Evolutionary conservation across 129 eudicot genomes (phyloP).

Genomic region (Lactuca saligna): DNA sequence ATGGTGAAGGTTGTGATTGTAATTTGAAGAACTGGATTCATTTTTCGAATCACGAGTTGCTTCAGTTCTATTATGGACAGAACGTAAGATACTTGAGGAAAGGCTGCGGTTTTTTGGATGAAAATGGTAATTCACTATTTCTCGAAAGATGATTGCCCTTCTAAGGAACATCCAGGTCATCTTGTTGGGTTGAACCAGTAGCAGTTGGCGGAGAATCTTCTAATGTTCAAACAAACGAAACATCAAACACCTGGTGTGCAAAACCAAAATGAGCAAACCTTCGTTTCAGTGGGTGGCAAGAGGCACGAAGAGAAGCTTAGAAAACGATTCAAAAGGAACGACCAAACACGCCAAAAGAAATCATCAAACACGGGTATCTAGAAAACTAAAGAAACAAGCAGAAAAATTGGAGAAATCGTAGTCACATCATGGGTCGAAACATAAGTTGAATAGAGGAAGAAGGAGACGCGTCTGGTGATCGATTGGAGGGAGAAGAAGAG

Average conservation of each 20-base stretch:
- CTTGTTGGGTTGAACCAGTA: neutral
- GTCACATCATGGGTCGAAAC: too few species aligned
- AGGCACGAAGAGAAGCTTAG: too few species aligned
- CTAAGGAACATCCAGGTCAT: conserved; percentile 35
- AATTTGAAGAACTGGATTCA: conserved; percentile 11
- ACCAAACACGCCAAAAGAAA: too few species aligned
- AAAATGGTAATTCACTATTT: conserved; percentile 20
- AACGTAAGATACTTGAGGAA: conserved; percentile 18
- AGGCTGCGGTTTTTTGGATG: conserved; percentile 10
- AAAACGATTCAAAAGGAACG: too few species aligned
- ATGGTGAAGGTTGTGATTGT: conserved; percentile 21
- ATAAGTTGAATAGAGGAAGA: too few species aligned
- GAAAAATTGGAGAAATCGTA: too few species aligned
- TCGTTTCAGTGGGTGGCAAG: too few species aligned
- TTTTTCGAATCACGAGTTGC: conserved; percentile 14
- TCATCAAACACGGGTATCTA: too few species aligned
- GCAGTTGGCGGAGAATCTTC: neutral
- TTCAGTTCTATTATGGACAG: conserved; percentile 21
- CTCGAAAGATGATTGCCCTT: conserved; percentile 23
- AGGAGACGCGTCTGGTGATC: too few species aligned
- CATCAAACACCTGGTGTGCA: conserved; percentile 43
- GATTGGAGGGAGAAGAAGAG: too few species aligned
- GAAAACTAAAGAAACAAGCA: too few species aligned
- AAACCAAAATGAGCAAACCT: neutral
- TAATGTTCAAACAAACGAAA: conserved; percentile 20